Percentiles rank a stretch among this genome's conserved stretches.
phyloP scores from a whole-genome alignment of 306 rosid genomes.

The Parietaria judaica region DNA sequence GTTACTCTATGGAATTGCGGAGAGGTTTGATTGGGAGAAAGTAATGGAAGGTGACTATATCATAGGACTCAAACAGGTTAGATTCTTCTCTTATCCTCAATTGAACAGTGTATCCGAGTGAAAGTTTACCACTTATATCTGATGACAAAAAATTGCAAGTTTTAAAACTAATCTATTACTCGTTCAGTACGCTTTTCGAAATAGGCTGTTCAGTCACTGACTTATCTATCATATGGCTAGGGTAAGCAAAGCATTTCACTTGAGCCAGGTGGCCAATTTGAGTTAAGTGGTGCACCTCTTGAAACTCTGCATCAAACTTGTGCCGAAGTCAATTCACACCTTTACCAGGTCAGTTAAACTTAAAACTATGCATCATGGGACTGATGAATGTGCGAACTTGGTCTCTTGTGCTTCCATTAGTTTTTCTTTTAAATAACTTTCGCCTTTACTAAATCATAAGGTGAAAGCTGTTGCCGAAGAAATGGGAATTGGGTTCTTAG shows the following conservation, averaged over 20 bases:
- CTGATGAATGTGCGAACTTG: not conserved
- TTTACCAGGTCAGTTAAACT: conserved; percentile 63
- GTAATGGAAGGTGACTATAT: conserved; percentile 79
- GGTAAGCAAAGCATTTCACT: conserved; percentile 94
- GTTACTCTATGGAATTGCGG: conserved; percentile 69
- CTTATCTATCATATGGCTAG: conserved; percentile 26
- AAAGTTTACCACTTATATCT: conserved; percentile 4
- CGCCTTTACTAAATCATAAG: conserved; percentile 26
- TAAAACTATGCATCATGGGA: not conserved
- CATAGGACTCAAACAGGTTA: conserved; percentile 93
- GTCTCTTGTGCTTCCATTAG: not conserved
- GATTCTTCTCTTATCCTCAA: conserved; percentile 2
- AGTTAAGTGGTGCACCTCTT: conserved; percentile 98
- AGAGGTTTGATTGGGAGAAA: conserved; percentile 97
- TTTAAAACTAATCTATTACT: not conserved
- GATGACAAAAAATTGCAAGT: conserved; percentile 1
- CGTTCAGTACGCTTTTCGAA: not conserved
- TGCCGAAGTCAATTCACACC: conserved; percentile 95
- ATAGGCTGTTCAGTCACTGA: too few relatives aligned
- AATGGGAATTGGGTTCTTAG: conserved; percentile 97
- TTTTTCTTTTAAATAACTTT: not conserved
- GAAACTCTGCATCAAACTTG: conserved; percentile 98
- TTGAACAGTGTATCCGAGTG: not conserved
- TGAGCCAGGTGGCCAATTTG: conserved; percentile 99
- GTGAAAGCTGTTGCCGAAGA: conserved; percentile 97